Conservation (phyloP, 331 rosid species). For the Erythrophleum ivorense region DNA sequence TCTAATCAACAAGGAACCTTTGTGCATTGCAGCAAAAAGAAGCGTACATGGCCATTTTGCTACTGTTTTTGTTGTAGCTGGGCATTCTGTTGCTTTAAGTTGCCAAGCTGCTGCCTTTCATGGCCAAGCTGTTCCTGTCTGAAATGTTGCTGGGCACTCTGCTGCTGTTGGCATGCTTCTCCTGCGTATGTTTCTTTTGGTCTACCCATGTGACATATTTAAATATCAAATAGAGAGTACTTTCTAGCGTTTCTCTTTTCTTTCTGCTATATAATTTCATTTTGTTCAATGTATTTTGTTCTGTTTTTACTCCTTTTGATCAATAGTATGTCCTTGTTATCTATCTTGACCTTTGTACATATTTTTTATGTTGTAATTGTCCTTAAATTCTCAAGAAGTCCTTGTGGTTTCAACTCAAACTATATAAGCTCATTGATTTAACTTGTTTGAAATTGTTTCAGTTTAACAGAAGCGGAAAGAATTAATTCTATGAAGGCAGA, state of each 20-base stretch:
- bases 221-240: conserved; percentile 28
- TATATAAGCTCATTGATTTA: conserved; percentile 33
- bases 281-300: neutral
- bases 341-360: conserved; percentile 19
- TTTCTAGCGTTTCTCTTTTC: conserved; percentile 8
- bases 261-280: conserved; percentile 28
- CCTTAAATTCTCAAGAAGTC: conserved; percentile 1
- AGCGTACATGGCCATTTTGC: conserved; percentile 44
- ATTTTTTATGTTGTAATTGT: conserved; percentile 6
- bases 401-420: neutral
- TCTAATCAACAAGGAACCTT: conserved; percentile 41
- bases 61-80: conserved; percentile 51
- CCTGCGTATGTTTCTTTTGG: conserved; percentile 52
- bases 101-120: conserved; percentile 43
- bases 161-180: conserved; percentile 36
- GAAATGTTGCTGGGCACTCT: neutral
- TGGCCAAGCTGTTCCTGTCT: conserved; percentile 45
- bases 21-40: conserved; percentile 60
- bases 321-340: conserved; percentile 5
- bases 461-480: conserved; percentile 54
- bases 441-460: conserved; percentile 46
- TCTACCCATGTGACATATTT: conserved; percentile 35
- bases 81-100: conserved; percentile 44
- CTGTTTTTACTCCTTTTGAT: conserved; percentile 12
- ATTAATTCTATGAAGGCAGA: conserved; percentile 36